phyloP scores from a whole-genome alignment of 352 stramenopile genomes.

The Globisporangium paddicum region DNA sequence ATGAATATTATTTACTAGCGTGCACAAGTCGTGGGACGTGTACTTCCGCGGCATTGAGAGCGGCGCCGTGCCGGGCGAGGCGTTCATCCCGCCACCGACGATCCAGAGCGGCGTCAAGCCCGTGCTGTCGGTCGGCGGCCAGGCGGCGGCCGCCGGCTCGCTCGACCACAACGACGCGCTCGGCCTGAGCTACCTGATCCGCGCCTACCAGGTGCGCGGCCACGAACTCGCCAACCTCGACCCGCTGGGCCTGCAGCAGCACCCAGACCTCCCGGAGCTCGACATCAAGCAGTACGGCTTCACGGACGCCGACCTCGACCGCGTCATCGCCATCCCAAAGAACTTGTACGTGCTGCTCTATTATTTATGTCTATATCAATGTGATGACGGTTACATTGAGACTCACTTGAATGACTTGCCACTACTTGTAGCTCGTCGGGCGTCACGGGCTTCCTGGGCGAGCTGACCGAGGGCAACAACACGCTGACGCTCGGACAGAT shows the following conservation, averaged over 20 bases:
- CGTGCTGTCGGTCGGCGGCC: slow-evolving; percentile 39
- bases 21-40: slow-evolving; percentile 86
- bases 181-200: slow-evolving; percentile 96
- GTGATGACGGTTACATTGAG: no score
- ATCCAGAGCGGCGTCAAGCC: slow-evolving; percentile 74
- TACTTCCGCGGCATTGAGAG: slow-evolving; percentile 85
- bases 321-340: slow-evolving; percentile 81
- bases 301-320: slow-evolving; percentile 85
- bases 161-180: slow-evolving; percentile 76
- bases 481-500: slow-evolving; percentile 94
- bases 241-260: slow-evolving; percentile 90
- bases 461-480: slow-evolving; percentile 57
- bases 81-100: slow-evolving; percentile 78
- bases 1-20: slow-evolving; percentile 24
- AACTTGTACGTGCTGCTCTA: slow-evolving; percentile 68
- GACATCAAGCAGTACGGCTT: slow-evolving; percentile 93
- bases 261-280: slow-evolving; percentile 67
- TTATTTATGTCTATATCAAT: background rate
- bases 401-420: background rate
- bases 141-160: slow-evolving; percentile 19
- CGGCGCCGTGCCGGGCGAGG: slow-evolving; percentile 69
- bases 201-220: slow-evolving; percentile 96
- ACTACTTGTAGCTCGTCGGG: slow-evolving; percentile 54
- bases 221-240: slow-evolving; percentile 96
- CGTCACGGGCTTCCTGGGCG: slow-evolving; percentile 88